Percentiles rank a stretch among this genome's conserved stretches.
These are phyloP conservation scores for Lentinula raphanica DNA, from an alignment of 768 basidiomycete species.

Conservation along the genomic window DNA sequence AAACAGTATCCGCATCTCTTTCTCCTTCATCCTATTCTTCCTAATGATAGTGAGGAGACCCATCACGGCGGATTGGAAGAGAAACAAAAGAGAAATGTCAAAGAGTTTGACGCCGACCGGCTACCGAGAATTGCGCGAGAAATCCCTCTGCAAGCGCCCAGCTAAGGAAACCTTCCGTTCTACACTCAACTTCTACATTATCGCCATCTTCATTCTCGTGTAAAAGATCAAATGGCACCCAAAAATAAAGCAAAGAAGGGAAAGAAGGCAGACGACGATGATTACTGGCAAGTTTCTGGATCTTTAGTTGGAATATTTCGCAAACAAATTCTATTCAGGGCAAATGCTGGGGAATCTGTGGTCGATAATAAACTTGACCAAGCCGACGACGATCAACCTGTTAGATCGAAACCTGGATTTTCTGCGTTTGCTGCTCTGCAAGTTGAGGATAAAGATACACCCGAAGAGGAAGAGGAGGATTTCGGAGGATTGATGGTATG, in stretches of 20 bases:
- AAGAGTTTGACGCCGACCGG: no score
- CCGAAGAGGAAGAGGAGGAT: conserved; percentile 55
- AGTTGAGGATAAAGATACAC: conserved; percentile 35
- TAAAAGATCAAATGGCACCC: conserved; percentile 37
- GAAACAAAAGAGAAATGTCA: neutral
- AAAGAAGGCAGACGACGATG: conserved; percentile 78
- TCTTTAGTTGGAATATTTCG: neutral
- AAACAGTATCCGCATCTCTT: conserved; percentile 94
- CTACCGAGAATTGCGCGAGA: no score
- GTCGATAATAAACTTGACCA: conserved; percentile 36
- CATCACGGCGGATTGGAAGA: conserved; percentile 40
- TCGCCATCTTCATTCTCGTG: neutral
- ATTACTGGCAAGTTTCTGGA: conserved; percentile 58
- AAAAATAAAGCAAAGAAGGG: conserved; percentile 83
- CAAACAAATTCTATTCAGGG: conserved; percentile 37
- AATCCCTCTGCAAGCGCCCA: no score
- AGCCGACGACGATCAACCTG: conserved; percentile 34
- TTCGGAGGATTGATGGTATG: conserved; percentile 76
- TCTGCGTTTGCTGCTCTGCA: conserved; percentile 48
- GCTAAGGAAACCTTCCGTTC: no score
- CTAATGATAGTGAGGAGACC: conserved; percentile 95
- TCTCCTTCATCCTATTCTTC: conserved; percentile 92
- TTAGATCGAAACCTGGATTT: conserved; percentile 32
- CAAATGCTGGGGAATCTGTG: conserved; percentile 56
- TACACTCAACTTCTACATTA: no score